Evolutionary conservation across 2,329 filamentous ascomycete species (phyloP).

Genomic region (Chaetomium sp.): DNA sequence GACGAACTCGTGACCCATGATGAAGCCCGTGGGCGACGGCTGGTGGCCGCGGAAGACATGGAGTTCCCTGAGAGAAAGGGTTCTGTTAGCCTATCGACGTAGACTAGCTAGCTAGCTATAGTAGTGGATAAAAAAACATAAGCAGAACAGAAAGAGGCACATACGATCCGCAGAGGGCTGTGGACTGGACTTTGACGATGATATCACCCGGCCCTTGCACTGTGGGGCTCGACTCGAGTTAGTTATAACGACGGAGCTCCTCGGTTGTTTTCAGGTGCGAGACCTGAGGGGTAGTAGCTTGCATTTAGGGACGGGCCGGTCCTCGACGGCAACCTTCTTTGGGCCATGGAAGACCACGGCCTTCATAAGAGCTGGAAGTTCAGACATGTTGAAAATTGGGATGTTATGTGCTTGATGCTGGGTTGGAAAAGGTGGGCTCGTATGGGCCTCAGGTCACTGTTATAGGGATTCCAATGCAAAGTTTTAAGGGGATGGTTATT

Average conservation of each 20-base stretch:
- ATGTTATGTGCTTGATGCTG: too few species aligned
- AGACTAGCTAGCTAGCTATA: background rate
- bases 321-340: conserved; percentile 66
- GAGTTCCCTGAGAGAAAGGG: conserved; percentile 55
- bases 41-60: conserved; percentile 83
- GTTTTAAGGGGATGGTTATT: too few species aligned
- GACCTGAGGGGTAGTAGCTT: conserved; percentile 17
- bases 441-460: too few species aligned
- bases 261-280: too few species aligned
- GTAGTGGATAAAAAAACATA: background rate
- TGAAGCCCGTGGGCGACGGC: conserved; percentile 55
- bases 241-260: background rate
- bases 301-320: conserved; percentile 68
- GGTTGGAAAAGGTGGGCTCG: too few species aligned
- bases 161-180: conserved; percentile 83
- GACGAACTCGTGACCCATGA: conserved; percentile 83
- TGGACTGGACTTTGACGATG: conserved; percentile 75
- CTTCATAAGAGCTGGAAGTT: conserved; percentile 60
- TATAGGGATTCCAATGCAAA: too few species aligned
- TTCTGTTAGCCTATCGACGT: background rate
- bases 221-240: conserved; percentile 19
- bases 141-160: conserved; percentile 25
- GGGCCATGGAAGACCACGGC: conserved; percentile 83
- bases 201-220: conserved; percentile 67
- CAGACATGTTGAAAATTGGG: conserved; percentile 13